These are phyloP conservation scores for Ustilago xerochloae DNA, from an alignment of 1,284 basidiomycete species.

Conservation along the genomic window DNA sequence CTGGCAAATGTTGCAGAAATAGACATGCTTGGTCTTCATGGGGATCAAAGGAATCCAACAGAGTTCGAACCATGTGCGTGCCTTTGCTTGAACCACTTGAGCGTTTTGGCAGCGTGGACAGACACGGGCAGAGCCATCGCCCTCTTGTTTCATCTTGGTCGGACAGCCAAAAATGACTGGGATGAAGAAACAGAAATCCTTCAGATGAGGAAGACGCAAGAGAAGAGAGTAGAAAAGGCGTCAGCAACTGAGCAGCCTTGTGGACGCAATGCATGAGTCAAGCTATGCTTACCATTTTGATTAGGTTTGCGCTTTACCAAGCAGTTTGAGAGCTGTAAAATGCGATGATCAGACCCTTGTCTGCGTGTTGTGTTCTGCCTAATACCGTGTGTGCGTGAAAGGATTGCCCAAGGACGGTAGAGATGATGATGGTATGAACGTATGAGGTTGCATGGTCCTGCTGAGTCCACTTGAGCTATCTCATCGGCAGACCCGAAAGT, in stretches of 20 bases:
- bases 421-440: no score
- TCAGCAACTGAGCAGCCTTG: background rate
- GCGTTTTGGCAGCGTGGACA: conserved; percentile 67
- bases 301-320: background rate
- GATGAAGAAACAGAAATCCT: conserved; percentile 63
- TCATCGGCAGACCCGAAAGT: no score
- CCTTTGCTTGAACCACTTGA: conserved; percentile 62
- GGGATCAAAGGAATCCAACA: conserved; percentile 66
- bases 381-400: no score
- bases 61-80: conserved; percentile 64
- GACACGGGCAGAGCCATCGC: conserved; percentile 58
- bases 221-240: background rate
- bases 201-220: background rate
- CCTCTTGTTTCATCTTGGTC: conserved; percentile 65
- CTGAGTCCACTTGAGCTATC: no score
- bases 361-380: no score
- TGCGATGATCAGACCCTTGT: no score
- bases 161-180: conserved; percentile 66
- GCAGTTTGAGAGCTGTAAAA: no score
- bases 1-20: conserved; percentile 65
- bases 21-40: conserved; percentile 59
- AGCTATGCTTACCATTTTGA: background rate
- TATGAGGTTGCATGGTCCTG: no score
- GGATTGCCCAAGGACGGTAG: no score
- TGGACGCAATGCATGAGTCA: background rate